These are phyloP conservation scores for Hibiscus trionum DNA, from an alignment of 345 rosid species.

Conservation along the genomic window DNA sequence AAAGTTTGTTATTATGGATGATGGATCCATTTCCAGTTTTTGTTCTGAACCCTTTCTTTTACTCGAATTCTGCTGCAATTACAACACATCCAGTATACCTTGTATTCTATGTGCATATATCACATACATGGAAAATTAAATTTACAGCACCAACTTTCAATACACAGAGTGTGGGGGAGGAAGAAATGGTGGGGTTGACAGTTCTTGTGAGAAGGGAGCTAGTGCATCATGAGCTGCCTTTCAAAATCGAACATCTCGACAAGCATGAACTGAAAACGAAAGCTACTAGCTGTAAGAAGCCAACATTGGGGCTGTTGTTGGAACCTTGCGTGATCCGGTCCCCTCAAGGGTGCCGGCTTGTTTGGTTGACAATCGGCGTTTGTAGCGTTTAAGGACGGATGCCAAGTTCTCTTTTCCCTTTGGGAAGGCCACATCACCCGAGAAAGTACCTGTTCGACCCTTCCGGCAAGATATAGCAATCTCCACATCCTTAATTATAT, in stretches of 20 bases:
- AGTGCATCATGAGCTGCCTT: slow-evolving; percentile 16
- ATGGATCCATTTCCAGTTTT: neutral
- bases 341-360: slow-evolving; percentile 29
- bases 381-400: slow-evolving; percentile 90
- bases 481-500: slow-evolving; percentile 73
- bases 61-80: slow-evolving; percentile 24
- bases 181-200: neutral
- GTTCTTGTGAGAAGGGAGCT: neutral
- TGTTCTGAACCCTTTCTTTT: slow-evolving; percentile 20
- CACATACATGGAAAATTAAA: slow-evolving; percentile 15
- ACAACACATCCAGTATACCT: slow-evolving; percentile 18
- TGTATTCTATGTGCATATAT: slow-evolving; percentile 21
- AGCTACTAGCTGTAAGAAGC: slow-evolving; percentile 22
- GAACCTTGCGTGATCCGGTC: slow-evolving; percentile 34
- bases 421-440: slow-evolving; percentile 96
- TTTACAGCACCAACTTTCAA: slow-evolving; percentile 27
- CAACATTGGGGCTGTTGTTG: slow-evolving; percentile 6
- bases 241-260: slow-evolving; percentile 18
- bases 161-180: slow-evolving; percentile 10
- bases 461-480: slow-evolving; percentile 71
- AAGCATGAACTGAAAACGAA: neutral
- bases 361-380: slow-evolving; percentile 64
- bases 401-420: slow-evolving; percentile 88
- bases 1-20: neutral
- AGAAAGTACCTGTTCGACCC: slow-evolving; percentile 85